phyloP scores from a whole-genome alignment of 345 rosid genomes.

The Arabidopsis arenosa region DNA sequence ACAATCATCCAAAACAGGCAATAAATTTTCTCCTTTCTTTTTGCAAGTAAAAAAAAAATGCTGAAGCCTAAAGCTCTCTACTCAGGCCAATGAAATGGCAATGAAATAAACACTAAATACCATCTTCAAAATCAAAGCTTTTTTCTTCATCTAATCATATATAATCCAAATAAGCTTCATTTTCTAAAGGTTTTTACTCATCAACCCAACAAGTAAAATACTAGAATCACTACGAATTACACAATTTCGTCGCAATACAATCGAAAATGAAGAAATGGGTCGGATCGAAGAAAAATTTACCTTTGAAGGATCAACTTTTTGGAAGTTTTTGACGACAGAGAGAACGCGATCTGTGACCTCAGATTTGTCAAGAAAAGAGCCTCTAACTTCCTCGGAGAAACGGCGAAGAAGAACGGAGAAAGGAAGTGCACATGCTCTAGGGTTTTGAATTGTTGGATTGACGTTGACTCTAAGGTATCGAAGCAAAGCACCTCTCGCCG shows the following conservation, averaged over 20 bases:
- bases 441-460: constrained; percentile 45
- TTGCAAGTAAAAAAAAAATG: neutral
- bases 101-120: neutral
- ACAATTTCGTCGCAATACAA: neutral
- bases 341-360: constrained; percentile 96
- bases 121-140: neutral
- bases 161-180: neutral
- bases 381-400: constrained; percentile 83
- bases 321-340: constrained; percentile 86
- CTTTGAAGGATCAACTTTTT: constrained; percentile 92
- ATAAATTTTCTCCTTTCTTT: neutral
- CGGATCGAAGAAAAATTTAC: constrained; percentile 34
- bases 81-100: too few relatives aligned
- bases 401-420: constrained; percentile 58
- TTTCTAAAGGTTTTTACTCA: neutral
- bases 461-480: constrained; percentile 75
- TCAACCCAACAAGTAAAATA: too few relatives aligned
- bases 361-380: constrained; percentile 91
- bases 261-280: neutral
- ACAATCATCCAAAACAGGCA: neutral
- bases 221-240: neutral
- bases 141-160: neutral
- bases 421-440: constrained; percentile 48
- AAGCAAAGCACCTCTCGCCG: constrained; percentile 76
- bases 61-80: neutral